These are phyloP conservation scores for Leccinum variicolor DNA, from an alignment of 768 basidiomycete species.

Conservation along the genomic window DNA sequence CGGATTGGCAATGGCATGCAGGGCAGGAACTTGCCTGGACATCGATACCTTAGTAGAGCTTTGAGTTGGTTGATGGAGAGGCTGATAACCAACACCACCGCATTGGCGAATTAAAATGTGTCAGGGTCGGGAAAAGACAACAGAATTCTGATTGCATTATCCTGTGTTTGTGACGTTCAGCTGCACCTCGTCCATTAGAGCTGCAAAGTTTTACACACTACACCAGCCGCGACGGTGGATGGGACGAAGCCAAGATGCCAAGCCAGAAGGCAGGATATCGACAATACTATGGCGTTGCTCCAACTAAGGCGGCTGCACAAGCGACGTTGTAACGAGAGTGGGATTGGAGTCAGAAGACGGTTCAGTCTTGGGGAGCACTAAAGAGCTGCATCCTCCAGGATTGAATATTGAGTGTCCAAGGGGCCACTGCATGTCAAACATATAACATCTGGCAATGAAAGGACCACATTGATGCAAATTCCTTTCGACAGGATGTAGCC, in stretches of 20 bases:
- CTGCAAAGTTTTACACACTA: slow-evolving; percentile 12
- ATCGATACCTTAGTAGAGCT: slow-evolving; percentile 11
- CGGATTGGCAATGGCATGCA: not conserved
- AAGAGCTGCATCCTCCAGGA: not conserved
- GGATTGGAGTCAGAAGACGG: not conserved
- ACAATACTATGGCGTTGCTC: slow-evolving; percentile 18
- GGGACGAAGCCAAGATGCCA: slow-evolving; percentile 19
- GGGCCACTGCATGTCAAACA: not conserved
- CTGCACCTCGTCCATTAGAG: not conserved
- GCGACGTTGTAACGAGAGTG: slow-evolving; percentile 7
- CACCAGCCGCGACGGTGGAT: slow-evolving; percentile 21
- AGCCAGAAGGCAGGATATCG: slow-evolving; percentile 20
- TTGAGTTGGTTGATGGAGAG: slow-evolving; percentile 19
- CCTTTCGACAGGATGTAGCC: not conserved
- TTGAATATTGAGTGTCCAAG: slow-evolving; percentile 8
- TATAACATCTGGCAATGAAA: not conserved
- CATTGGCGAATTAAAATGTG: slow-evolving; percentile 17
- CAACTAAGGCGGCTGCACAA: slow-evolving; percentile 9
- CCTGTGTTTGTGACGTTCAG: slow-evolving; percentile 12
- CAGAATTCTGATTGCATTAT: not conserved
- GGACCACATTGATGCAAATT: not conserved
- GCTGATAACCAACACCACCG: slow-evolving; percentile 21
- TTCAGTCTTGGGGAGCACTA: not conserved
- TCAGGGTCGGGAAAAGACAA: slow-evolving; percentile 20
- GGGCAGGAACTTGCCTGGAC: slow-evolving; percentile 1